phyloP scores from a whole-genome alignment of 192 early-diverging fungal species.

The Coemansia sp. region DNA sequence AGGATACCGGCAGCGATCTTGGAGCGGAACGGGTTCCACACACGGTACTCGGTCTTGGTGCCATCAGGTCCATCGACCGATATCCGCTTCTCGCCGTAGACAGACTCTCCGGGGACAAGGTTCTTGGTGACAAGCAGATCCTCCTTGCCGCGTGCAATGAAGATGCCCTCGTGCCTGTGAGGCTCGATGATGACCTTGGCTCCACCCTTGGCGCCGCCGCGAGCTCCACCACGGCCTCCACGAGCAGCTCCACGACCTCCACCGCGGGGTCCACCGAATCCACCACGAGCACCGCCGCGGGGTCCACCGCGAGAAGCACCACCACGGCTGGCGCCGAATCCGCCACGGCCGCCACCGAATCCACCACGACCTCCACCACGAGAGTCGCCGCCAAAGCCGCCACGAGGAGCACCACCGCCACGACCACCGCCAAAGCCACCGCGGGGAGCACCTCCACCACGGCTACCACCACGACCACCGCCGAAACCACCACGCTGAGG shows the following conservation, averaged over 20 bases:
- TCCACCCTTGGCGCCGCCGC: slow-evolving; percentile 84
- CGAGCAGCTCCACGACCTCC: slow-evolving; percentile 52
- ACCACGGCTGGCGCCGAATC: slow-evolving; percentile 54
- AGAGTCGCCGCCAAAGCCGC: slow-evolving; percentile 37
- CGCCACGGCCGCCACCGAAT: slow-evolving; percentile 54
- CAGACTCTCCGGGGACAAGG: slow-evolving; percentile 94
- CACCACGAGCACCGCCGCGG: slow-evolving; percentile 58
- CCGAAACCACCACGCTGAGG: slow-evolving; percentile 54
- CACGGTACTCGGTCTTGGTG: slow-evolving; percentile 96
- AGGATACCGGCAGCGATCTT: slow-evolving; percentile 98
- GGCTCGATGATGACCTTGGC: slow-evolving; percentile 97
- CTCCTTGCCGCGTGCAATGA: slow-evolving; percentile 98
- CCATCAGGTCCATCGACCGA: slow-evolving; percentile 93
- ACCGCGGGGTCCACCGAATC: slow-evolving; percentile 30
- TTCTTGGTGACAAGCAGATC: slow-evolving; percentile 99
- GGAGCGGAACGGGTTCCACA: slow-evolving; percentile 99
- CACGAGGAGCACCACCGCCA: slow-evolving; percentile 21
- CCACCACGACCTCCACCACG: slow-evolving; percentile 58
- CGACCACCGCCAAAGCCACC: slow-evolving; percentile 57
- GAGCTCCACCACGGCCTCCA: slow-evolving; percentile 61
- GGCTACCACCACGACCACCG: slow-evolving; percentile 37
- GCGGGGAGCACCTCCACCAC: slow-evolving; percentile 54
- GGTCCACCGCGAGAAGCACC: slow-evolving; percentile 42
- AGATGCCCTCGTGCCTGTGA: slow-evolving; percentile 94
- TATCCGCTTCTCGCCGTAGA: slow-evolving; percentile 99